Conservation (phyloP, 768 basidiomycete genomes). For the Boletus patriciae region DNA sequence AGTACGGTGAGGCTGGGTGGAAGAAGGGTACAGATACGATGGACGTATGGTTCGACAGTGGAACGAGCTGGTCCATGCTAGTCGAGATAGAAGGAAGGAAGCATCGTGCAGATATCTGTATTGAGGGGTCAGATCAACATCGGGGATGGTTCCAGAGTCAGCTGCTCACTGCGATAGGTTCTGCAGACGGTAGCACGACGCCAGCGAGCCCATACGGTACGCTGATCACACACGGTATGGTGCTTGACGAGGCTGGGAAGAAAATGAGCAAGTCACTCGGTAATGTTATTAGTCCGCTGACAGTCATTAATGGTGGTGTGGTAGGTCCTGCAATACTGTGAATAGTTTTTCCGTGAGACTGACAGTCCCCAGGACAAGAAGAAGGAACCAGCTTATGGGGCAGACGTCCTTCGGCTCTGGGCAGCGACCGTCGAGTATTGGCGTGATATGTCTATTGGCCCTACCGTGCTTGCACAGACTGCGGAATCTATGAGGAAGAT, state of each 20-base stretch:
- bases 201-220: conserved; percentile 61
- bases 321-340: conserved; percentile 41
- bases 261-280: conserved; percentile 98
- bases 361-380: conserved; percentile 52
- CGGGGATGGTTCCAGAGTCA: conserved; percentile 99
- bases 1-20: conserved; percentile 52
- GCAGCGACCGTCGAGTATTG: conserved; percentile 88
- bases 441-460: conserved; percentile 84
- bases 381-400: conserved; percentile 76
- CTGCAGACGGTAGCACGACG: conserved; percentile 15
- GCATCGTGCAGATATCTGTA: conserved; percentile 76
- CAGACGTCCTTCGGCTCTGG: conserved; percentile 89
- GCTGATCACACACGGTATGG: conserved; percentile 95
- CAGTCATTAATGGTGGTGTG: conserved; percentile 73
- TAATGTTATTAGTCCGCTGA: conserved; percentile 85
- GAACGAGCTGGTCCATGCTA: conserved; percentile 89
- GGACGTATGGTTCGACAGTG: conserved; percentile 99
- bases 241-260: conserved; percentile 83
- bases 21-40: conserved; percentile 90
- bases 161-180: conserved; percentile 74
- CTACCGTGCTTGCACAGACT: conserved; percentile 70
- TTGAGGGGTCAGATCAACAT: conserved; percentile 97
- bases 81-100: conserved; percentile 38
- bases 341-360: background rate
- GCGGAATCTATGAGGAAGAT: conserved; percentile 79